These are phyloP conservation scores for Ophiostoma perfectum DNA, from an alignment of 2,329 filamentous ascomycete genomes.

Conservation along the genomic window DNA sequence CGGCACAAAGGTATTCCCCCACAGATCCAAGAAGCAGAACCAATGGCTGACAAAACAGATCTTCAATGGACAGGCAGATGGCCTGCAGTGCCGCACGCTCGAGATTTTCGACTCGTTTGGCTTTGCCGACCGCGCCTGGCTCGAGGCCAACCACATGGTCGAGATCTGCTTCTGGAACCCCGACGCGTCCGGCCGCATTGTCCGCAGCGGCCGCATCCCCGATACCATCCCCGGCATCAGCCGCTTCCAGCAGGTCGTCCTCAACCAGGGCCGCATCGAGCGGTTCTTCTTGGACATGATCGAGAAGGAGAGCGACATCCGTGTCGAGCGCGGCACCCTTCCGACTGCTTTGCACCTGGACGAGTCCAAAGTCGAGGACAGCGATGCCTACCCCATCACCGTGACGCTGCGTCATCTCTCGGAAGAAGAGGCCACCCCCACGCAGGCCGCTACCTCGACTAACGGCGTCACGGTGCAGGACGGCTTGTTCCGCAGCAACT, in stretches of 20 bases:
- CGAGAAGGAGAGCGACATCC: too few relatives aligned
- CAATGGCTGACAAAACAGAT: slow-evolving; percentile 27
- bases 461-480: slow-evolving; percentile 36
- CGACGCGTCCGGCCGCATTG: slow-evolving; percentile 44
- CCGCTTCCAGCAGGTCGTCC: slow-evolving; percentile 58
- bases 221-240: slow-evolving; percentile 54
- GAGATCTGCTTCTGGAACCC: slow-evolving; percentile 60
- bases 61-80: slow-evolving; percentile 42
- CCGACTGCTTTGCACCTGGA: too few relatives aligned
- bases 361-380: slow-evolving; percentile 38
- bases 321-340: too few relatives aligned
- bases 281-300: slow-evolving; percentile 45
- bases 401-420: slow-evolving; percentile 46
- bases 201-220: slow-evolving; percentile 33
- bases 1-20: too few relatives aligned
- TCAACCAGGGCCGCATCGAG: slow-evolving; percentile 69
- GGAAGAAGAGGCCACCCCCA: slow-evolving; percentile 43
- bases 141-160: slow-evolving; percentile 59
- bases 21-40: too few relatives aligned
- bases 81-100: slow-evolving; percentile 56
- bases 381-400: slow-evolving; percentile 54
- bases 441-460: slow-evolving; percentile 30
- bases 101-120: slow-evolving; percentile 72
- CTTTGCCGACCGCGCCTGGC: slow-evolving; percentile 58
- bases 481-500: slow-evolving; percentile 56